phyloP scores from a whole-genome alignment of 371 early-diverging fungal genomes.

The Circinella minor region DNA sequence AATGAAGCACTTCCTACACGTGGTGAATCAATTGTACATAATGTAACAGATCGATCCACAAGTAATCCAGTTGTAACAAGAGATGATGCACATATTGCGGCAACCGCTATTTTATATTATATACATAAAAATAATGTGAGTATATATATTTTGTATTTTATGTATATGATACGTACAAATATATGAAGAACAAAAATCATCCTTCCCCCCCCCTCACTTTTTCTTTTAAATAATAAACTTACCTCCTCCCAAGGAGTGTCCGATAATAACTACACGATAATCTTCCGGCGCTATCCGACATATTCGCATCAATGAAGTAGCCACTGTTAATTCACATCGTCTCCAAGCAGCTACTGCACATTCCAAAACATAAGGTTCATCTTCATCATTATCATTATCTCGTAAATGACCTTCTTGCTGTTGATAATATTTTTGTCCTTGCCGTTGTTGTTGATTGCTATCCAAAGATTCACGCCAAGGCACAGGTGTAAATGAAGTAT shows the following conservation, averaged over 20 bases:
- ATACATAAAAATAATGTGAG: background rate
- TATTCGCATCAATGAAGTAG: constrained; percentile 42
- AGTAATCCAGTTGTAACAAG: constrained; percentile 38
- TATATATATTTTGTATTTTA: too few relatives aligned
- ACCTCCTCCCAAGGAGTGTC: constrained; percentile 45
- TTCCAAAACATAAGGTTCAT: constrained; percentile 37
- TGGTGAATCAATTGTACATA: constrained; percentile 36
- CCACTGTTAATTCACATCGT: constrained; percentile 44
- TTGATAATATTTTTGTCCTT: background rate
- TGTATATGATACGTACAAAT: too few relatives aligned
- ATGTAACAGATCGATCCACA: constrained; percentile 30
- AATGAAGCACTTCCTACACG: constrained; percentile 38
- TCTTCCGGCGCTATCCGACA: constrained; percentile 33
- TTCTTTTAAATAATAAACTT: background rate
- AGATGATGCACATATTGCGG: constrained; percentile 45
- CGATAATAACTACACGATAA: constrained; percentile 43
- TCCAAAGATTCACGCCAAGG: constrained; percentile 36
- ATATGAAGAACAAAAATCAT: background rate
- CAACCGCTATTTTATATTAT: constrained; percentile 30
- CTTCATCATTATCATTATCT: background rate
- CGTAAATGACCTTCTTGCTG: background rate
- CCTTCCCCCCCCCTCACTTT: background rate
- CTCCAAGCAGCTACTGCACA: constrained; percentile 43
- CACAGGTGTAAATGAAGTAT: constrained; percentile 31
- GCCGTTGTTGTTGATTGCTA: background rate